A percentile compares a stretch with the other conserved stretches of the same genome.
These are phyloP conservation scores for Pulveroboletus sp. DNA, from an alignment of 768 basidiomycete species.

Conservation along the genomic window DNA sequence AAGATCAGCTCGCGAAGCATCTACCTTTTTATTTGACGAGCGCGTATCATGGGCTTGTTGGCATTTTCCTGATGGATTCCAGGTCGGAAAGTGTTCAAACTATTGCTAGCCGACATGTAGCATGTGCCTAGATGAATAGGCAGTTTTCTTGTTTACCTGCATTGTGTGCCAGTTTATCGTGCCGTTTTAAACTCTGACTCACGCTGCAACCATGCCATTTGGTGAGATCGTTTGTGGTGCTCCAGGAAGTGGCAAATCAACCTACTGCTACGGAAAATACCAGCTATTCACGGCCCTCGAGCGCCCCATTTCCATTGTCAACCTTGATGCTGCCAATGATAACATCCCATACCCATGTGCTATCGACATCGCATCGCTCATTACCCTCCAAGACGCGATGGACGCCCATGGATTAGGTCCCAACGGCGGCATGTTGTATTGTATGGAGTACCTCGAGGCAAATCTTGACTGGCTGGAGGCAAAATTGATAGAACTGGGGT, in stretches of 20 bases:
- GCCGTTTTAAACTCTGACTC: neutral
- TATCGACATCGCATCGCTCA: constrained; percentile 77
- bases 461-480: constrained; percentile 88
- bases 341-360: constrained; percentile 88
- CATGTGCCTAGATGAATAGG: too few relatives aligned
- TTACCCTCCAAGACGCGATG: constrained; percentile 88
- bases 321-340: constrained; percentile 94
- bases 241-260: constrained; percentile 84
- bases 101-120: too few relatives aligned
- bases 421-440: constrained; percentile 94
- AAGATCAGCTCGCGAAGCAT: too few relatives aligned
- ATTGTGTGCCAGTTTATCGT: too few relatives aligned
- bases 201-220: constrained; percentile 61
- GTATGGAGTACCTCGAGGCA: constrained; percentile 94
- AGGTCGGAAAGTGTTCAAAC: too few relatives aligned
- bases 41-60: too few relatives aligned
- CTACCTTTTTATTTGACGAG: too few relatives aligned
- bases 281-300: constrained; percentile 84
- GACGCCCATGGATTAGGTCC: constrained; percentile 79
- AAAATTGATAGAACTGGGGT: constrained; percentile 56
- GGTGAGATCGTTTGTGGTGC: constrained; percentile 85
- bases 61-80: too few relatives aligned
- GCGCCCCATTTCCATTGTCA: constrained; percentile 85
- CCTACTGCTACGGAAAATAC: constrained; percentile 82
- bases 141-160: too few relatives aligned